Base-by-base conservation (phyloP, 257 asterid genomes). In the Cynanchum wilfordii region DNA sequence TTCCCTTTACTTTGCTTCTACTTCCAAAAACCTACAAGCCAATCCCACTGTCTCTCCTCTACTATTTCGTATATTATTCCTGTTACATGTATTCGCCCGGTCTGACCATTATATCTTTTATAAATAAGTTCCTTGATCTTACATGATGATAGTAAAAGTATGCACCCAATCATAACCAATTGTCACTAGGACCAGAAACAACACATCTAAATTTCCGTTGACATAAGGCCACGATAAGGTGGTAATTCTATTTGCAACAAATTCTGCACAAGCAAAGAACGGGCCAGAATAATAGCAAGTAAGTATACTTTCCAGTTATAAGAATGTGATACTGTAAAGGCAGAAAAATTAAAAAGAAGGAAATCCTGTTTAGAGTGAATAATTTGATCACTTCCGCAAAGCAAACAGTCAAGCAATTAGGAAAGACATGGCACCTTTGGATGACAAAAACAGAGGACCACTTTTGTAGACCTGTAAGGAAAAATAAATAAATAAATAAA, bases 371-470 rank as follows among this genome's bases (percentile, higher is more conserved):
- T 7, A 52, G 54, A 17, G 56, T 57, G 51, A 59, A 52, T 22
- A 44, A 20, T 49, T 17, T 29, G 19, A 22, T 44, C 27, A 68
- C 63, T 47, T 7, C 59, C 51, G 38, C 62, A 40, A 60, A 60
- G 56, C 49, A 71, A 67, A 44, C 55, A 72, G 17, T 20, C 17
- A 56, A 71, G 30, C 38, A n/a, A 70, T 20, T 59, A 70, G 64
- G 50, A 70, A 73, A 79, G 83, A 79, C 25, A 68, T 69, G 84
- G 71, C 58, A 95, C 99, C 99, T 92, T 85, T 95, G 63, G 98
- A 95, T 73, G 99, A 92, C 80, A 95, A 80, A 85, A 86, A 95
- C 55, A 95, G 88, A 62, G 97, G 96, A 70, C 99, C 99, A 63
- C 89, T 89, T 84, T 85, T 95, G 84, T 89, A 92, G 63, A 95